Conservation (phyloP, 1,284 basidiomycete species). For the Acaromyces ingoldii region DNA sequence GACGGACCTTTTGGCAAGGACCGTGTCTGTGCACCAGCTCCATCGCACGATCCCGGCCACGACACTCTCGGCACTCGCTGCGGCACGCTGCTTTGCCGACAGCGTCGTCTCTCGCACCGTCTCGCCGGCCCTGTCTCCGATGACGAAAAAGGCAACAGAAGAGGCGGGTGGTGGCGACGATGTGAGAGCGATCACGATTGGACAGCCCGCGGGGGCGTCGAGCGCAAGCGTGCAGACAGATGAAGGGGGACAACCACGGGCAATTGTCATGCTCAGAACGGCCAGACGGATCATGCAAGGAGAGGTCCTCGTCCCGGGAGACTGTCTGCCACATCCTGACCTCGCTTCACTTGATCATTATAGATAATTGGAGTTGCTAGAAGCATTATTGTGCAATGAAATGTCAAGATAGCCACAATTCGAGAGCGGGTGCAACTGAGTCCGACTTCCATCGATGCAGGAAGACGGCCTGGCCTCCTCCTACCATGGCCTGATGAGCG, state of each 20-base stretch:
- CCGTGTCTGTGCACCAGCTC: constrained; percentile 27
- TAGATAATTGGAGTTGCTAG: no score
- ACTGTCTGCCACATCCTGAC: no score
- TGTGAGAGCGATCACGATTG: constrained; percentile 31
- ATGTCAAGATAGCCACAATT: neutral
- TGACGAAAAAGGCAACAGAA: constrained; percentile 9
- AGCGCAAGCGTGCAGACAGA: constrained; percentile 10
- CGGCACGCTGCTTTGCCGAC: neutral
- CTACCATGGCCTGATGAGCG: neutral
- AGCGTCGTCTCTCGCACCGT: constrained; percentile 5
- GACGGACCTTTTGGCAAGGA: constrained; percentile 38
- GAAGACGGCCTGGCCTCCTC: constrained; percentile 4
- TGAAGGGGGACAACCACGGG: constrained; percentile 10
- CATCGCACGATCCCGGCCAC: constrained; percentile 31
- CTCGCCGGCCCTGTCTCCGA: constrained; percentile 15
- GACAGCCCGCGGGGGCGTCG: constrained; percentile 45
- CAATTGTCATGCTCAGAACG: constrained; percentile 36
- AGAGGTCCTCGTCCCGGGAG: constrained; percentile 5
- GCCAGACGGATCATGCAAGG: constrained; percentile 42
- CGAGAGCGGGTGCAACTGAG: neutral
- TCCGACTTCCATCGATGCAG: neutral
- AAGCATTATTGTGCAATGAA: no score
- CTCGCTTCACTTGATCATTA: no score
- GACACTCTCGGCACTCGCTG: constrained; percentile 39
- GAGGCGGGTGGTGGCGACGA: neutral